A percentile compares a stretch with the other conserved stretches of the same genome.
These are phyloP conservation scores for Grigorovia transvaalensis DNA, from an alignment of 805 yeast species.

Conservation along the genomic window DNA sequence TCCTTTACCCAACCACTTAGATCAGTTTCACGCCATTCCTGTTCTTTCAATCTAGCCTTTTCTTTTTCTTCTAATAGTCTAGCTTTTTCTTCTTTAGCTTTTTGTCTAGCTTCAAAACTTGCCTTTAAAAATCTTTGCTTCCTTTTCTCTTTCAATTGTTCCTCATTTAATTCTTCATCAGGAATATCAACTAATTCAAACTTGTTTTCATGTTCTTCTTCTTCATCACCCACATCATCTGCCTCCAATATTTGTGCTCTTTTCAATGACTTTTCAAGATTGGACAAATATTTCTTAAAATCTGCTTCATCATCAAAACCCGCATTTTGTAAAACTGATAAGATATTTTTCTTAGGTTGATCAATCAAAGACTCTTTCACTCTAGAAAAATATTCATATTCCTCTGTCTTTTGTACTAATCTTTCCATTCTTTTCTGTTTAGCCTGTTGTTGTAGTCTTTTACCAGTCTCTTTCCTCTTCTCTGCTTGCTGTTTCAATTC, in stretches of 20 bases:
- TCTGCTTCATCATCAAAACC: slow-evolving; percentile 72
- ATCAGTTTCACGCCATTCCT: slow-evolving; percentile 67
- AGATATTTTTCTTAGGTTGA: slow-evolving; percentile 43
- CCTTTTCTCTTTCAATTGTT: slow-evolving; percentile 76
- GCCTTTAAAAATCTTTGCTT: slow-evolving; percentile 76
- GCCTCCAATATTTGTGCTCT: slow-evolving; percentile 55
- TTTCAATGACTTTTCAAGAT: slow-evolving; percentile 59
- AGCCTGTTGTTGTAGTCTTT: slow-evolving; percentile 86
- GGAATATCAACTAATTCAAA: slow-evolving; percentile 74
- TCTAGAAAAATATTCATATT: slow-evolving; percentile 56
- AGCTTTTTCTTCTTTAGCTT: slow-evolving; percentile 70
- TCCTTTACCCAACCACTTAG: slow-evolving; percentile 69
- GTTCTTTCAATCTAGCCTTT: slow-evolving; percentile 55
- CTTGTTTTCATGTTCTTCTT: slow-evolving; percentile 34
- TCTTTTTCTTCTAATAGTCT: slow-evolving; percentile 50
- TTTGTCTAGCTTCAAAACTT: slow-evolving; percentile 76
- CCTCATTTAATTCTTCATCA: slow-evolving; percentile 72
- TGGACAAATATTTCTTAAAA: slow-evolving; percentile 52
- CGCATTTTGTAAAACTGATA: slow-evolving; percentile 50
- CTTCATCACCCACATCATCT: slow-evolving; percentile 42
- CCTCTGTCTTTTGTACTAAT: slow-evolving; percentile 68
- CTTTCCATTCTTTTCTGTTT: slow-evolving; percentile 75
- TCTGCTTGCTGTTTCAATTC: slow-evolving; percentile 70
- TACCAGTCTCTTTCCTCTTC: slow-evolving; percentile 74
- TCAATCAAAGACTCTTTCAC: slow-evolving; percentile 43